These are phyloP conservation scores for Schizopora paradoxa DNA, from an alignment of 1,284 basidiomycete genomes.

Conservation along the genomic window DNA sequence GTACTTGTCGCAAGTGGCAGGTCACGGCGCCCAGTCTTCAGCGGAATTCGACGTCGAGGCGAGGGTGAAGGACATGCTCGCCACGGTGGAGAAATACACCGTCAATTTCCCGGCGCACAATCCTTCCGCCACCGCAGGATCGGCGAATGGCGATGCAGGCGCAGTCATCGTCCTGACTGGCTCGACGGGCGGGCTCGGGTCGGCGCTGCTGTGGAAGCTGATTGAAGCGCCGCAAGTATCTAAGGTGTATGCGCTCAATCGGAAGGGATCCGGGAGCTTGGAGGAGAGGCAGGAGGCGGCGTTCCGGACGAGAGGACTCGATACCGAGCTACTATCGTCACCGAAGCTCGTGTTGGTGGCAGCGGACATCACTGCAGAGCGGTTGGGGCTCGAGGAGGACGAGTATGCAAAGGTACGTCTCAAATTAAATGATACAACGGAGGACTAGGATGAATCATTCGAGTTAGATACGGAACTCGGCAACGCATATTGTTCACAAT, in stretches of 20 bases:
- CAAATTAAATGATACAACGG: too few species aligned
- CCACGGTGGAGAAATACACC: slow-evolving; percentile 21
- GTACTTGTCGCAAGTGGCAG: slow-evolving; percentile 20
- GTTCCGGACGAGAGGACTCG: slow-evolving; percentile 24
- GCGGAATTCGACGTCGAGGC: background rate
- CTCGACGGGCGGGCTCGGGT: slow-evolving; percentile 32
- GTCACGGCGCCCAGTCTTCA: slow-evolving; percentile 9
- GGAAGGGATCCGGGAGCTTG: slow-evolving; percentile 20
- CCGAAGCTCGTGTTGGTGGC: slow-evolving; percentile 25
- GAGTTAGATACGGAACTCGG: slow-evolving; percentile 9
- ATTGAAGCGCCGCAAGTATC: slow-evolving; percentile 20
- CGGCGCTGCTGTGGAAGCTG: slow-evolving; percentile 28
- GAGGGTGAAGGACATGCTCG: slow-evolving; percentile 15
- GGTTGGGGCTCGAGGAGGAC: slow-evolving; percentile 23
- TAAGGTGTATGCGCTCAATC: slow-evolving; percentile 32
- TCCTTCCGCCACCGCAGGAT: background rate
- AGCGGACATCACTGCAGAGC: slow-evolving; percentile 20
- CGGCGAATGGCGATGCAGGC: slow-evolving; percentile 15
- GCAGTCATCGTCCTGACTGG: slow-evolving; percentile 32
- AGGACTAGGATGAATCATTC: too few species aligned
- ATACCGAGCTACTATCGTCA: slow-evolving; percentile 11
- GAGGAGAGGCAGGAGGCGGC: slow-evolving; percentile 24
- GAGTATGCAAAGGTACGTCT: slow-evolving; percentile 21
- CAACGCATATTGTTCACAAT: slow-evolving; percentile 32
- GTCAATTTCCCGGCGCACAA: slow-evolving; percentile 13